Conservation (phyloP, 352 stramenopile genomes). For the Phytophthora citrophthora region DNA sequence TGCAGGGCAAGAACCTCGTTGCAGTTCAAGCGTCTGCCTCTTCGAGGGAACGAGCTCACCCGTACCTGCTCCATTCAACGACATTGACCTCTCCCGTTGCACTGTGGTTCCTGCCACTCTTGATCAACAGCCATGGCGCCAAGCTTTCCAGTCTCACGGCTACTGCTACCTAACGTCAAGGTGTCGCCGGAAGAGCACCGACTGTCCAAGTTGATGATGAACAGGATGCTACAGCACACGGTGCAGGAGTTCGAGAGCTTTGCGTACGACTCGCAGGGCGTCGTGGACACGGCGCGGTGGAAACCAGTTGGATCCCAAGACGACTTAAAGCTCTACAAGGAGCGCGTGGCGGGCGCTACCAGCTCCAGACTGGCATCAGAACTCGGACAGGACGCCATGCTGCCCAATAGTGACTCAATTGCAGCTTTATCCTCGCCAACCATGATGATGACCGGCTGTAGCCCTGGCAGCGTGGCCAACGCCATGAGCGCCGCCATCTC, state of each 20-base stretch:
- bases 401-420: slow-evolving; percentile 40
- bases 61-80: not conserved
- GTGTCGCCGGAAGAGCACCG: slow-evolving; percentile 44
- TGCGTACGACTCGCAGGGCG: slow-evolving; percentile 31
- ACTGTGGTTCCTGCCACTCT: slow-evolving; percentile 1
- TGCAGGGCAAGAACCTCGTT: slow-evolving; percentile 7
- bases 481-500: slow-evolving; percentile 51
- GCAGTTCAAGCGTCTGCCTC: slow-evolving; percentile 17
- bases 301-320: slow-evolving; percentile 50
- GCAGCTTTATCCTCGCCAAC: slow-evolving; percentile 28
- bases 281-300: slow-evolving; percentile 52
- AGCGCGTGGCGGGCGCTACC: slow-evolving; percentile 38
- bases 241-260: slow-evolving; percentile 60
- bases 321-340: slow-evolving; percentile 56
- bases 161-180: slow-evolving; percentile 50
- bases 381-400: slow-evolving; percentile 38
- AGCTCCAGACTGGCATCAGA: slow-evolving; percentile 32
- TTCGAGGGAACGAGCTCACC: slow-evolving; percentile 22
- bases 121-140: slow-evolving; percentile 29
- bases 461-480: slow-evolving; percentile 50
- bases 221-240: slow-evolving; percentile 48
- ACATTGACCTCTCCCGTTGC: not conserved
- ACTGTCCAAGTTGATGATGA: slow-evolving; percentile 47
- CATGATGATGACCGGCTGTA: slow-evolving; percentile 56
- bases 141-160: slow-evolving; percentile 56